Evolutionary conservation across 495 filamentous ascomycete genomes (phyloP).

Genomic region (Penicillium dipodomyicola): DNA sequence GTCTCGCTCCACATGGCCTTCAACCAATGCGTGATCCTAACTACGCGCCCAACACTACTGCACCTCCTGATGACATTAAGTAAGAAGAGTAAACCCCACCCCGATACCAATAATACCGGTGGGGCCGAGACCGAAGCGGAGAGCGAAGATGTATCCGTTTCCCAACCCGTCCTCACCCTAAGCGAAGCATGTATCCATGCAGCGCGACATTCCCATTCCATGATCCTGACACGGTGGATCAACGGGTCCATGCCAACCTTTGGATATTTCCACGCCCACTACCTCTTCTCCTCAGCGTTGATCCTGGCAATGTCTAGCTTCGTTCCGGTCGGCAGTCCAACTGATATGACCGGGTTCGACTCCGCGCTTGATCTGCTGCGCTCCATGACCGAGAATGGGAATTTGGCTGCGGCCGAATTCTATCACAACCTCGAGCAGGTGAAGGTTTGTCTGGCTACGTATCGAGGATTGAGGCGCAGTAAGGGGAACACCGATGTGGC

Average conservation of each 20-base stretch:
- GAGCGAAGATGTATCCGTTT: conserved; percentile 22
- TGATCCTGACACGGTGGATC: conserved; percentile 46
- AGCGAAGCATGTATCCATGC: conserved; percentile 48
- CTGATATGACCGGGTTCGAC: conserved; percentile 39
- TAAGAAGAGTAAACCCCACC: conserved; percentile 11
- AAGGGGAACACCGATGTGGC: neutral
- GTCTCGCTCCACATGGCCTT: conserved; percentile 45
- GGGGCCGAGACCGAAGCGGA: neutral
- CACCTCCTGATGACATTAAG: conserved; percentile 42
- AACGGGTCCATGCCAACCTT: conserved; percentile 45
- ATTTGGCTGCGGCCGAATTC: conserved; percentile 43
- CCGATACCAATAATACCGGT: neutral
- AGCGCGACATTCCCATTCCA: conserved; percentile 41
- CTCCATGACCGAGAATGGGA: conserved; percentile 44
- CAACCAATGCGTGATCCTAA: conserved; percentile 45
- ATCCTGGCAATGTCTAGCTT: conserved; percentile 46
- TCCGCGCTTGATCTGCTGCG: conserved; percentile 40
- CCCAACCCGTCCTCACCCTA: conserved; percentile 41
- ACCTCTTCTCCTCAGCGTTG: conserved; percentile 44
- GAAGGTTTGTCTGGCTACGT: conserved; percentile 34
- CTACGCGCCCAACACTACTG: conserved; percentile 42
- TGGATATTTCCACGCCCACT: conserved; percentile 48
- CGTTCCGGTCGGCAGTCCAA: conserved; percentile 37
- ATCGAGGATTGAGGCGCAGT: conserved; percentile 8
- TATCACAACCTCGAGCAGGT: conserved; percentile 39